These are phyloP conservation scores for Knufia petricola DNA, from an alignment of 2,329 filamentous ascomycete species.

Conservation along the genomic window DNA sequence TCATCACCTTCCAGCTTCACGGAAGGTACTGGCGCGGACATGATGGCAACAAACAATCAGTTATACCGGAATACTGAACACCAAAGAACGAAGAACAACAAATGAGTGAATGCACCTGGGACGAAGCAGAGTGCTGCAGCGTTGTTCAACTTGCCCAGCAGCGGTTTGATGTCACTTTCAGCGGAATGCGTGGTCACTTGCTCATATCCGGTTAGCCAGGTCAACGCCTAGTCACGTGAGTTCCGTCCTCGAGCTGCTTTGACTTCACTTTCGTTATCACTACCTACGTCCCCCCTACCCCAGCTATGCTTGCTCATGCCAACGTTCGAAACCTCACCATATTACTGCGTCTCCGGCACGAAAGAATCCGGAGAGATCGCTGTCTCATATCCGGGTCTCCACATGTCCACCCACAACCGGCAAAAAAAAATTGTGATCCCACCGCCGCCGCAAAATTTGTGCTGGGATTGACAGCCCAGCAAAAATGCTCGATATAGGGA, in stretches of 20 bases:
- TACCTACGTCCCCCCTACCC: not conserved
- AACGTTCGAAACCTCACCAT: no score
- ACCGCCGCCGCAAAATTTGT: no score
- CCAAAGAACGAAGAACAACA: not conserved
- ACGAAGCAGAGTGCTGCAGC: no score
- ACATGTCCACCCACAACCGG: no score
- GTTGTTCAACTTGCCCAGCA: no score
- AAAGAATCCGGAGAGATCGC: no score
- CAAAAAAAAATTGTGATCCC: no score
- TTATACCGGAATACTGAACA: not conserved
- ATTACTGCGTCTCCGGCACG: no score
- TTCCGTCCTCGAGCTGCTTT: no score
- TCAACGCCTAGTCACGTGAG: not conserved
- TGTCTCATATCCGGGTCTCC: no score
- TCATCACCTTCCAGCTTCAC: constrained; percentile 3
- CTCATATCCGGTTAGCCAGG: not conserved
- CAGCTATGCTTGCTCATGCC: no score
- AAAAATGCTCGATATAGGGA: not conserved
- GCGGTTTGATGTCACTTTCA: not conserved
- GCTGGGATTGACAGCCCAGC: no score
- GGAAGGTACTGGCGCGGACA: not conserved
- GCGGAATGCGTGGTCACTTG: not conserved
- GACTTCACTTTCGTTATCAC: not conserved
- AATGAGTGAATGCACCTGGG: not conserved
- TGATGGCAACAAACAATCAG: not conserved